Conservation (phyloP, 2,329 filamentous ascomycete species). For the Metarhizium brunneum region DNA sequence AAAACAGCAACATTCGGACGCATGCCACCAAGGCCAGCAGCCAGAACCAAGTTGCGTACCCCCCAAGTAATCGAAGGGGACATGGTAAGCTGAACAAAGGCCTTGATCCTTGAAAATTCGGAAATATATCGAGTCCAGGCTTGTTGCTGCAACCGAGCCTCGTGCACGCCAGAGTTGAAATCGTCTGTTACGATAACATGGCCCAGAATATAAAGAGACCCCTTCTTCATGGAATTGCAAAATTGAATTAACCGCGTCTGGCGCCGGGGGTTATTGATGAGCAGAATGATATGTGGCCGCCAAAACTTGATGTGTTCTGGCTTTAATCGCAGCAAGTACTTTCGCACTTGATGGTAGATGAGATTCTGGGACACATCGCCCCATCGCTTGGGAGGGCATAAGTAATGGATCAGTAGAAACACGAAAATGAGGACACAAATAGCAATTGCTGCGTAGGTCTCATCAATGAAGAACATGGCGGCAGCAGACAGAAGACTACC, state of each 20-base stretch:
- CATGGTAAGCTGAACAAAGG: conserved; percentile 79
- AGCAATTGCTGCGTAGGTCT: conserved; percentile 66
- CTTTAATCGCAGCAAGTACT: conserved; percentile 73
- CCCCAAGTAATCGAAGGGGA: conserved; percentile 80
- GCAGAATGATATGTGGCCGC: conserved; percentile 77
- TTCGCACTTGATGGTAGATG: conserved; percentile 78
- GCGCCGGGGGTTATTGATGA: conserved; percentile 73
- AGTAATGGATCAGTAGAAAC: conserved; percentile 79
- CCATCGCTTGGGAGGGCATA: conserved; percentile 78
- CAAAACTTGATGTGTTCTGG: conserved; percentile 92
- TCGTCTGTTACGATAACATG: conserved; percentile 83
- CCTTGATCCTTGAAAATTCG: conserved; percentile 77
- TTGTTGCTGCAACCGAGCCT: conserved; percentile 71
- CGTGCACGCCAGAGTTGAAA: conserved; percentile 68
- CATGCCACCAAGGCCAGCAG: conserved; percentile 79
- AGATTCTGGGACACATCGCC: conserved; percentile 83
- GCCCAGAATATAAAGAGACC: conserved; percentile 72
- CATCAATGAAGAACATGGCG: conserved; percentile 88
- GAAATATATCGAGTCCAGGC: conserved; percentile 78
- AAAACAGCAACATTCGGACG: conserved; percentile 78
- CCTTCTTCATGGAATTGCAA: conserved; percentile 86
- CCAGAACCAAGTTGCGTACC: conserved; percentile 70
- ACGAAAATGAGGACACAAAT: conserved; percentile 66
- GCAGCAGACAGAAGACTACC: conserved; percentile 68
- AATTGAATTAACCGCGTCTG: conserved; percentile 83